Conservation (phyloP, 371 early-diverging fungal species). For the Mucor indicus region DNA sequence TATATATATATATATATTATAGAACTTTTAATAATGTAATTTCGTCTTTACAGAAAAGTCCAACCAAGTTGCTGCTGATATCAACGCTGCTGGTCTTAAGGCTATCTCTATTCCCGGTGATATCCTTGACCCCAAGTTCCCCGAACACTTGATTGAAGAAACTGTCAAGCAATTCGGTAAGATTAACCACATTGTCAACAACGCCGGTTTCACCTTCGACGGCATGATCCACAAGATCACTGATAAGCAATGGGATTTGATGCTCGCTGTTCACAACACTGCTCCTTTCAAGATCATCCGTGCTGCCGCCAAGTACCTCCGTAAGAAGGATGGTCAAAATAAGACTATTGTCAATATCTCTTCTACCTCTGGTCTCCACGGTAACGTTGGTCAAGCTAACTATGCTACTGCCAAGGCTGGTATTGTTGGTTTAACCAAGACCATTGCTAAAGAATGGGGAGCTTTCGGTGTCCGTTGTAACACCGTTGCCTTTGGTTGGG, state of each 20-base stretch:
- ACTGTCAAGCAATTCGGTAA: slow-evolving; percentile 65
- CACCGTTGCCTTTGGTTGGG: slow-evolving; percentile 66
- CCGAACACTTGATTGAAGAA: slow-evolving; percentile 55
- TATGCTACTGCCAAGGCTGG: slow-evolving; percentile 65
- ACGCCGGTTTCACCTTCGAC: slow-evolving; percentile 69
- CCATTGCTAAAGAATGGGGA: slow-evolving; percentile 64
- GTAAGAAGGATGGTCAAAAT: slow-evolving; percentile 50
- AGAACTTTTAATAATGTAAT: no score
- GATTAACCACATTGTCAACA: slow-evolving; percentile 72
- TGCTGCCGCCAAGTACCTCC: slow-evolving; percentile 62
- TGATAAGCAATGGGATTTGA: slow-evolving; percentile 68
- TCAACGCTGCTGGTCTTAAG: slow-evolving; percentile 56
- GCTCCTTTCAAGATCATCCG: slow-evolving; percentile 70
- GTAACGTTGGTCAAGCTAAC: slow-evolving; percentile 64
- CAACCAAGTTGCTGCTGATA: slow-evolving; percentile 60
- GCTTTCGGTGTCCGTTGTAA: slow-evolving; percentile 61
- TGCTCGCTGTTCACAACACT: slow-evolving; percentile 66
- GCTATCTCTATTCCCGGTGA: slow-evolving; percentile 61
- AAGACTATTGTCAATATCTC: slow-evolving; percentile 61
- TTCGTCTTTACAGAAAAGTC: no score
- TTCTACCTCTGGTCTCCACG: slow-evolving; percentile 68
- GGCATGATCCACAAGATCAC: slow-evolving; percentile 71
- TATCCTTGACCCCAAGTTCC: slow-evolving; percentile 54
- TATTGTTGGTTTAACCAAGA: slow-evolving; percentile 58
- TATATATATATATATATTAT: no score